These are phyloP conservation scores for Aspergillus candidus DNA, from an alignment of 2,329 filamentous ascomycete species.

Conservation along the genomic window DNA sequence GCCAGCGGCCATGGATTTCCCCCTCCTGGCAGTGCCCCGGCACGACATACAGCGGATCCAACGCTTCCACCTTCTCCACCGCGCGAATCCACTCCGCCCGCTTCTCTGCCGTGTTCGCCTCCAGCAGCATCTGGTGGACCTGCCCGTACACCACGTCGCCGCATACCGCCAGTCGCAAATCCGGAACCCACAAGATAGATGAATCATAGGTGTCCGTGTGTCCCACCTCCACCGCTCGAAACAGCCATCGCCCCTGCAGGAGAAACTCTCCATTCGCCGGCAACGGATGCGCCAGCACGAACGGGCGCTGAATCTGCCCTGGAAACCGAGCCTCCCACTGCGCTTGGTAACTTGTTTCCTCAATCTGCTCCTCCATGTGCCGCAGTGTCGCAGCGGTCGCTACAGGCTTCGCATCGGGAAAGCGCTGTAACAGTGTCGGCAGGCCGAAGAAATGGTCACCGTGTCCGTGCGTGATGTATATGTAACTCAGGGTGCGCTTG, in stretches of 20 bases:
- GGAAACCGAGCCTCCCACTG: slow-evolving; percentile 4
- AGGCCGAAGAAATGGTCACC: slow-evolving; percentile 39
- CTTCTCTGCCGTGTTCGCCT: slow-evolving; percentile 3
- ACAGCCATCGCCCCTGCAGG: not conserved
- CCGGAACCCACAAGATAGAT: slow-evolving; percentile 5
- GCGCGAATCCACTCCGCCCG: slow-evolving; percentile 5
- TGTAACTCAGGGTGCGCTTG: slow-evolving; percentile 24
- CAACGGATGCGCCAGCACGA: not conserved
- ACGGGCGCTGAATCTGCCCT: slow-evolving; percentile 2
- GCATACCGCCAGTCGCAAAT: slow-evolving; percentile 5
- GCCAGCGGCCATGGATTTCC: slow-evolving; percentile 7
- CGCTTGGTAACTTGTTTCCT: not conserved
- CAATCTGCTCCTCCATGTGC: slow-evolving; percentile 7
- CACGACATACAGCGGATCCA: slow-evolving; percentile 5
- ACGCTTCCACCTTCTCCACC: slow-evolving; percentile 5
- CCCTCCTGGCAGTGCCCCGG: slow-evolving; percentile 4
- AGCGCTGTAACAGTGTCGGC: slow-evolving; percentile 21
- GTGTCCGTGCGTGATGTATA: slow-evolving; percentile 42
- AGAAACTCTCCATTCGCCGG: slow-evolving; percentile 1
- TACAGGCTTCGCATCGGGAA: slow-evolving; percentile 15
- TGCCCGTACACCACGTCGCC: slow-evolving; percentile 6
- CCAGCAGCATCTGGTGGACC: slow-evolving; percentile 6
- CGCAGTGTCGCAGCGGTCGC: slow-evolving; percentile 2
- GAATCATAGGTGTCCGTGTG: slow-evolving; percentile 7
- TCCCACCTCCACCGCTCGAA: slow-evolving; percentile 3